Base-by-base conservation (phyloP, 1,284 basidiomycete species). In the Phellopilus nigrolimitatus region DNA sequence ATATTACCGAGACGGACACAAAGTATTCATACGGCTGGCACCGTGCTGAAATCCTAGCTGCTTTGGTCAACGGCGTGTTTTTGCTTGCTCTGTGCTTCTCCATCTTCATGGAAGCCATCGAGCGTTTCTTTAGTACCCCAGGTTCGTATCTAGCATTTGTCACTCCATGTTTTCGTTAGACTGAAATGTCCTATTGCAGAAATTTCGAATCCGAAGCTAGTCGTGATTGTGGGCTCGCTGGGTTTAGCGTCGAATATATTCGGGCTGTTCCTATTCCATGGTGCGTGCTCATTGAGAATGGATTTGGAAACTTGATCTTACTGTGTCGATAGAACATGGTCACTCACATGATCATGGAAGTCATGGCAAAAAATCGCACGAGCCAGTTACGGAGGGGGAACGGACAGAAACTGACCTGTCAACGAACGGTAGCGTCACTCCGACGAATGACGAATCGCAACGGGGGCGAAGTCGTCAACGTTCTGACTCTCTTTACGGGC, bases 21-120 rank as follows among this genome's bases (percentile, higher is more conserved):
- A 80, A 82, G 36, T 95, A 93, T 67, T 90, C 91, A 1, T 97
- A 95, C 64, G 93, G 93, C 17, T 98, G 95, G 94, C 95, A 99
- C 69, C 80, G 97, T 52, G 97, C 97, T n/a, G 97, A 99, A 66
- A 97, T 99, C 56, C 79, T 99, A 6, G 93, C 93, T 25, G 92
- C 93, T 0, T 77, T 99, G 41, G 74, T 98, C 63, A 99, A 99
- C 63, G 95, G 97, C 45, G 95, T 98, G 49, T 98, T 98, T 72
- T 80, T 99, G 2, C 73, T 93, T 43, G 95, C 97, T 0, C 80
- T 99, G 1, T 99, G 95, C 72, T 94, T 97, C 69, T 92, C 93
- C 13, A 97, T 99, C 63, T 88, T 82, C 47, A 74, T 99, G 64
- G 95, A 99, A 68, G 95, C 97, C 4, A 71, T 99, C 41, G 84